These are phyloP conservation scores for Cladophialophora bantiana DNA, from an alignment of 2,329 filamentous ascomycete genomes.

Conservation along the genomic window DNA sequence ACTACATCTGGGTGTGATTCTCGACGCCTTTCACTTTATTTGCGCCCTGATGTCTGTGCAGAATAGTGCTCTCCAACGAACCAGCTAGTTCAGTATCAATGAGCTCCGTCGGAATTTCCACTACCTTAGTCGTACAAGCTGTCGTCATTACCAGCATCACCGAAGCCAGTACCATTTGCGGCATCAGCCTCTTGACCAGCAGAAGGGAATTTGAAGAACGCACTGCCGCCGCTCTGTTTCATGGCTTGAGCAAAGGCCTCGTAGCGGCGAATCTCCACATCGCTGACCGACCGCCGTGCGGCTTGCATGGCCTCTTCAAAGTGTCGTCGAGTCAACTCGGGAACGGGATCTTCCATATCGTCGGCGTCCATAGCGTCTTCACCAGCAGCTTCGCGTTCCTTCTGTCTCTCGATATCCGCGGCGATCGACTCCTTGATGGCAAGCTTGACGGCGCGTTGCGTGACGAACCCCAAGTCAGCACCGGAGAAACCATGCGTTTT, in stretches of 20 bases:
- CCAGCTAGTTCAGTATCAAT: neutral
- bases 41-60: conserved; percentile 2
- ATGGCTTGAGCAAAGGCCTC: conserved; percentile 98
- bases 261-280: conserved; percentile 97
- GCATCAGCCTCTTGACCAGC: conserved; percentile 60
- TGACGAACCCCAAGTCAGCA: conserved; percentile 99
- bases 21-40: conserved; percentile 18
- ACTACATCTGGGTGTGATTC: conserved; percentile 7
- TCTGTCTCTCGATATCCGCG: conserved; percentile 84
- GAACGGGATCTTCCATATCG: conserved; percentile 83
- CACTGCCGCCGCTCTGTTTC: conserved; percentile 96
- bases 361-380: conserved; percentile 85
- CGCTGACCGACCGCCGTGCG: conserved; percentile 90
- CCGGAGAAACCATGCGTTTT: conserved; percentile 99
- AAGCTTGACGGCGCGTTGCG: conserved; percentile 97
- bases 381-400: conserved; percentile 85
- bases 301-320: conserved; percentile 99
- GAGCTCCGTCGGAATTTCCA: conserved; percentile 1
- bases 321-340: conserved; percentile 92
- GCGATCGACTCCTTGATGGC: conserved; percentile 98
- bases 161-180: conserved; percentile 66
- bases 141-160: conserved; percentile 90
- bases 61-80: conserved; percentile 10
- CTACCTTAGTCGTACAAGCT: conserved; percentile 86
- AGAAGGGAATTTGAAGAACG: conserved; percentile 95